phyloP scores from a whole-genome alignment of 1,284 basidiomycete species.

The Boletus hoseneyae region DNA sequence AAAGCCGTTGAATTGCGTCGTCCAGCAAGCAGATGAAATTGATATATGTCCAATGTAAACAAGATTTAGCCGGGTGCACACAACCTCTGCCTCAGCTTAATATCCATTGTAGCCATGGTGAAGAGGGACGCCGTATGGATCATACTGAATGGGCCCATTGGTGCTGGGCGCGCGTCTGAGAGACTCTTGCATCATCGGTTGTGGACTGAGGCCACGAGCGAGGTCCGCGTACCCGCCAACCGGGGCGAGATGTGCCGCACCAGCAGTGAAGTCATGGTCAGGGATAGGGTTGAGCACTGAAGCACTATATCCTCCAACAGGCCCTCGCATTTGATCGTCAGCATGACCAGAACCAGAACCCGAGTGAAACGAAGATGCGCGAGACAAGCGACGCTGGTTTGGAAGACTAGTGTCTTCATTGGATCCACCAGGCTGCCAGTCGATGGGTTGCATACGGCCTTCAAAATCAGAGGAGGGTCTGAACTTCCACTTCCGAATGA shows the following conservation, averaged over 20 bases:
- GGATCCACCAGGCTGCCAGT: conserved; percentile 70
- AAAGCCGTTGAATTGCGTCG: conserved; percentile 24
- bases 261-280: conserved; percentile 82
- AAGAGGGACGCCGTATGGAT: conserved; percentile 51
- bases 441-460: conserved; percentile 77
- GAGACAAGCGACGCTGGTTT: conserved; percentile 53
- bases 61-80: background rate
- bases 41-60: conserved; percentile 6
- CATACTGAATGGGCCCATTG: conserved; percentile 41
- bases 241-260: conserved; percentile 51
- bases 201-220: conserved; percentile 58
- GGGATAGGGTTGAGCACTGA: conserved; percentile 45
- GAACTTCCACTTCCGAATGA: conserved; percentile 91
- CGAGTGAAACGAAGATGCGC: conserved; percentile 71
- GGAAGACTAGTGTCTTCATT: conserved; percentile 45
- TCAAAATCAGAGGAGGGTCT: conserved; percentile 77
- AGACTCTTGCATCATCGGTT: conserved; percentile 59
- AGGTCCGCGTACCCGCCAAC: conserved; percentile 79
- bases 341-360: conserved; percentile 46
- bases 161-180: conserved; percentile 45
- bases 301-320: conserved; percentile 25
- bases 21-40: conserved; percentile 31
- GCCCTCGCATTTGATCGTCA: conserved; percentile 35
- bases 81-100: background rate
- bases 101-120: conserved; percentile 51